A percentile compares a stretch with the other conserved stretches of the same genome.
Conservation (phyloP, 2,329 filamentous ascomycete genomes). For the Cytospora piceicola region DNA sequence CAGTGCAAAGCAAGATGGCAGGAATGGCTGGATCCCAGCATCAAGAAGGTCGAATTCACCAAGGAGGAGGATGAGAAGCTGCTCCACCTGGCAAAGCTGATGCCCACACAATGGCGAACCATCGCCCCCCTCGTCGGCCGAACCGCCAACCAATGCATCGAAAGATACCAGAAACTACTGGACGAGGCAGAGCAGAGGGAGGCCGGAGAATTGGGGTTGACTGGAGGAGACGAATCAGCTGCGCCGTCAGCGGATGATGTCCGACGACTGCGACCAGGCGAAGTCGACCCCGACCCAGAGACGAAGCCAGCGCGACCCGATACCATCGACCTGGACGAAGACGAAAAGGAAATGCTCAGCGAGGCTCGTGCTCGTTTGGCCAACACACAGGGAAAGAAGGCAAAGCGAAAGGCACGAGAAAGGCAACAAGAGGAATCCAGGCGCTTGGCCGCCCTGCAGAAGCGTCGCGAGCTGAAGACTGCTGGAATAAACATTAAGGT, state of each 20-base stretch:
- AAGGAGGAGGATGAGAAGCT: slow-evolving; percentile 98
- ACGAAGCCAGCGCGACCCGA: slow-evolving; percentile 94
- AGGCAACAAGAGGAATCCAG: slow-evolving; percentile 94
- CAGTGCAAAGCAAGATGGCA: slow-evolving; percentile 99
- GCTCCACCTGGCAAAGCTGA: slow-evolving; percentile 93
- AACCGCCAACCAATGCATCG: slow-evolving; percentile 94
- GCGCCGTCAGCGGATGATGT: slow-evolving; percentile 94
- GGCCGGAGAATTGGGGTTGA: slow-evolving; percentile 76
- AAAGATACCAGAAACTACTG: slow-evolving; percentile 93
- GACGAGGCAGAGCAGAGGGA: slow-evolving; percentile 95
- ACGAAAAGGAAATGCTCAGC: slow-evolving; percentile 99
- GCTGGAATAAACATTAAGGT: slow-evolving; percentile 99
- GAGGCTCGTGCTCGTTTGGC: slow-evolving; percentile 94
- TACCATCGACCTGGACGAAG: slow-evolving; percentile 96
- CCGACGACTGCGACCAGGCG: slow-evolving; percentile 82
- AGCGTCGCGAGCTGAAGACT: slow-evolving; percentile 94
- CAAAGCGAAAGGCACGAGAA: slow-evolving; percentile 95
- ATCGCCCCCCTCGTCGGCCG: slow-evolving; percentile 96
- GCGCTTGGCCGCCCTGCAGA: slow-evolving; percentile 86
- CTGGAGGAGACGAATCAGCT: slow-evolving; percentile 82
- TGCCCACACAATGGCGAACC: slow-evolving; percentile 99
- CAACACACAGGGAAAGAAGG: slow-evolving; percentile 98
- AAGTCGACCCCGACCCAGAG: slow-evolving; percentile 96
- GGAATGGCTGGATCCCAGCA: slow-evolving; percentile 97
- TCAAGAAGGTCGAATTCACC: slow-evolving; percentile 99